Evolutionary conservation across 805 yeast genomes (phyloP), one percentile per base, ranked within the genome.

Genomic region (Kluyveromyces siamensis): DNA sequence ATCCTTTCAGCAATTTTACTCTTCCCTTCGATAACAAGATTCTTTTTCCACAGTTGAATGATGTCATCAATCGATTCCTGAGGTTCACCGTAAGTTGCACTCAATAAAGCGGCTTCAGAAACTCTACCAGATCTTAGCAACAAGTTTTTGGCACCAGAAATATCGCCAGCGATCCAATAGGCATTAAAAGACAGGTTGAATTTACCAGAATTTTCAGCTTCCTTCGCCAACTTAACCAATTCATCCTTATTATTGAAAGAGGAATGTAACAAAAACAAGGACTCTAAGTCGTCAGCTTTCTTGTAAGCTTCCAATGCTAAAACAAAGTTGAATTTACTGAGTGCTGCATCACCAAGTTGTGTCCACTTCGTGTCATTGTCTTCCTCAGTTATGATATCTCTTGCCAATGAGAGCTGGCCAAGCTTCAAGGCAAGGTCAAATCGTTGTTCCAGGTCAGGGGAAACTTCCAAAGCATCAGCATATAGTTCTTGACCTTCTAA

Each of bases 121-220:
- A 72, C 73, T 63, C 95, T 79, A 37, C 79, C 86, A 47, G 87
- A 76, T 60, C 76, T 72, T 43, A 77, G 72, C 57, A 93, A 75
- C 54, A 93, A 71, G 19, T 79, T 77, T 48, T 82, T 73, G 55
- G 90, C 84, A 40, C 74, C 72, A 16, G 71, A 68, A 37, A 80
- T 72, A 61, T 88, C 85, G 38, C 95, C 91, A 33, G 83, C 77
- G 48, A 81, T 72, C 98, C 98, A 93, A 65, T 81, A 81, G 11
- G 96, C 84, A 62, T 87, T 88, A 73, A 89, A 93, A 25, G 98
- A 96, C 50, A 90, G 72, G 66, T 93, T 93, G 68, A 81, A 87
- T 63, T 84, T 84, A 44, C 97, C 97, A 41, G 72, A 75, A n/a
- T 65, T 70, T 56, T 76, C 80, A 44, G 96, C 90, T 43, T 70